Base-by-base conservation (phyloP, 2,329 filamentous ascomycete genomes). In the Exophiala calicioides region DNA sequence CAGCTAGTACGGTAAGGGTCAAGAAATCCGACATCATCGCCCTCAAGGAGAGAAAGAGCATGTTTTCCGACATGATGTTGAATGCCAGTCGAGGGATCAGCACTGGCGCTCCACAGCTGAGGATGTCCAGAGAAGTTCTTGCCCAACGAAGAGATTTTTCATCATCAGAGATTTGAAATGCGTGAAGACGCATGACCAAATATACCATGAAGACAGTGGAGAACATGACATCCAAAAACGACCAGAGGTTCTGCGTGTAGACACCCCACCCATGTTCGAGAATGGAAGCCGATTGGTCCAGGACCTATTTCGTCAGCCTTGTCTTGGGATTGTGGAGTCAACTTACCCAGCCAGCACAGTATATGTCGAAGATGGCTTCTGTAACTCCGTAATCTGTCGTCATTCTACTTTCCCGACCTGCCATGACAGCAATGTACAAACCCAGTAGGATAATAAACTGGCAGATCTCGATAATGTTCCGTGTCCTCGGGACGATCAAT, bases 11-110 rank as follows among this genome's bases (percentile, higher is more conserved):
- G 0, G 86, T 90, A 2, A 93, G 73, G 35, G 88, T 74, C n/a
- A 85, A 82, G 60, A 94, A 94, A 62, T 94, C 85, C 5, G 81
- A 81, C 79, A 94, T 87, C 87, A 93, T 93, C 5, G 86, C 86
- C 37, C 88, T 76, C 3, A 94, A 71, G 0, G 86, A 87, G 44
- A 94, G 77, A 61, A 94, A 90, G 1, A 93, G 80, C 66, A 94
- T 79, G 60, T 93, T 93, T 60, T 91, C 86, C 0, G 87, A 88
- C 63, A 93, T 79, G 36, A 91, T 63, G 55, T 88, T 91, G 67
- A 94, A 93, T 3, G 88, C 88, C 13, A 94, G 70, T 2, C 88
- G 80, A 1, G 88, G 88, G 5, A 93, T 76, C 2, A 93, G 73
- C 5, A 93, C 81, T 0, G 88, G 87, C 1, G 88, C 87, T 1